Evolutionary conservation across 192 early-diverging fungal species (phyloP).

Genomic region (Umbelopsis vinacea): DNA sequence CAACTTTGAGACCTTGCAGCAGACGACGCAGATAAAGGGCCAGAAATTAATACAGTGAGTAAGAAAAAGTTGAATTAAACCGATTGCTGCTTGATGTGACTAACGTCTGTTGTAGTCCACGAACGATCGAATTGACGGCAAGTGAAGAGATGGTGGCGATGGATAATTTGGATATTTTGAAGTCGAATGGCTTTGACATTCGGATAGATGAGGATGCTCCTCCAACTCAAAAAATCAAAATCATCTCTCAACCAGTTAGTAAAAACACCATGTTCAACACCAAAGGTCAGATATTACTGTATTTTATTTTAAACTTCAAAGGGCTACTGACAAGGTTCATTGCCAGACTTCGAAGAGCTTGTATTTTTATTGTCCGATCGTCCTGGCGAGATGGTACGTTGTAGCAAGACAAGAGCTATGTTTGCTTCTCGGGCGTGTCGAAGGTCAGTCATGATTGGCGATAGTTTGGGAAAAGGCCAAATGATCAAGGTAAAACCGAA

Average conservation of each 20-base stretch:
- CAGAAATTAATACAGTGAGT: constrained; percentile 70
- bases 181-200: constrained; percentile 84
- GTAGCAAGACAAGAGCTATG: constrained; percentile 68
- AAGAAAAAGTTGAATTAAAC: neutral
- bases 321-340: neutral
- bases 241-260: constrained; percentile 77
- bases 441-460: constrained; percentile 91
- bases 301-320: neutral
- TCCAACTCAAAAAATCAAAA: constrained; percentile 64
- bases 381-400: constrained; percentile 65
- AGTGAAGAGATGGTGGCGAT: constrained; percentile 81
- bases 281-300: constrained; percentile 41
- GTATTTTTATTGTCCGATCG: constrained; percentile 54
- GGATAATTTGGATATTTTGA: constrained; percentile 71
- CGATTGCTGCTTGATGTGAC: neutral
- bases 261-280: constrained; percentile 77
- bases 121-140: constrained; percentile 69
- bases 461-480: constrained; percentile 64
- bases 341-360: constrained; percentile 74
- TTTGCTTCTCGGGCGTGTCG: constrained; percentile 94
- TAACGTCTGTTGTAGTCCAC: constrained; percentile 55
- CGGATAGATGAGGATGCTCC: constrained; percentile 57
- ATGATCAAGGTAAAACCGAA: constrained; percentile 66
- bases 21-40: constrained; percentile 60
- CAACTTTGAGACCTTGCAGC: constrained; percentile 88